These are phyloP conservation scores for Cytospora piceae DNA, from an alignment of 2,329 filamentous ascomycete species.

Conservation along the genomic window DNA sequence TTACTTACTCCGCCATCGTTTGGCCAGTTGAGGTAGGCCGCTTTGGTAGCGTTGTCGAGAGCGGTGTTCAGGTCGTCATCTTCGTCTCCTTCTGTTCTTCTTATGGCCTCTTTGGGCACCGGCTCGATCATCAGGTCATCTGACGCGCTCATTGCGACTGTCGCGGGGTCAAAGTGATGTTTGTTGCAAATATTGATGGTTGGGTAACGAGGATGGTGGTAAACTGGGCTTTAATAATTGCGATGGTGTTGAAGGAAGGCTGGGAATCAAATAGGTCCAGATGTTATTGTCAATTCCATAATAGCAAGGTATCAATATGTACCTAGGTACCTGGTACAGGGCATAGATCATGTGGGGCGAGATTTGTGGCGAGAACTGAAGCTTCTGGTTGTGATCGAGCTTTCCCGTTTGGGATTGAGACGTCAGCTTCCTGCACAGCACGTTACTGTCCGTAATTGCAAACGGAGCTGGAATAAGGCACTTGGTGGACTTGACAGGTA, in stretches of 20 bases:
- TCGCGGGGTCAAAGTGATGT: not conserved
- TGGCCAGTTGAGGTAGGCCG: slow-evolving; percentile 50
- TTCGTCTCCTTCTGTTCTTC: slow-evolving; percentile 9
- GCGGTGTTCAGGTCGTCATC: slow-evolving; percentile 13
- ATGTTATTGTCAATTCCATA: not conserved
- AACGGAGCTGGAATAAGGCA: not conserved
- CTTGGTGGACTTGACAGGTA: not conserved
- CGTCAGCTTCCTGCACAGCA: not conserved
- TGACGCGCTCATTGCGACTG: not conserved
- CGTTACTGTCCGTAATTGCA: not conserved
- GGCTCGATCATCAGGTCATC: not conserved
- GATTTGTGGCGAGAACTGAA: no score
- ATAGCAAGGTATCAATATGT: no score
- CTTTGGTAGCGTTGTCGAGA: slow-evolving; percentile 30
- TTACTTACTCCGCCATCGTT: slow-evolving; percentile 50
- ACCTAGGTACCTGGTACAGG: no score
- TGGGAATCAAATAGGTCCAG: not conserved
- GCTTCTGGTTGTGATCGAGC: not conserved
- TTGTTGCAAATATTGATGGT: not conserved
- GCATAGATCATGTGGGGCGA: no score
- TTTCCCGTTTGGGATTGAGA: not conserved
- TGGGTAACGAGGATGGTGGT: not conserved
- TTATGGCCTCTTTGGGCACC: not conserved
- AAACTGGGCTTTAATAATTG: not conserved
- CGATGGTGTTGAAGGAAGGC: not conserved